Percentiles rank a stretch among this genome's conserved stretches.
Conservation (phyloP, 441 rosid species). For the Kokia cookei region DNA sequence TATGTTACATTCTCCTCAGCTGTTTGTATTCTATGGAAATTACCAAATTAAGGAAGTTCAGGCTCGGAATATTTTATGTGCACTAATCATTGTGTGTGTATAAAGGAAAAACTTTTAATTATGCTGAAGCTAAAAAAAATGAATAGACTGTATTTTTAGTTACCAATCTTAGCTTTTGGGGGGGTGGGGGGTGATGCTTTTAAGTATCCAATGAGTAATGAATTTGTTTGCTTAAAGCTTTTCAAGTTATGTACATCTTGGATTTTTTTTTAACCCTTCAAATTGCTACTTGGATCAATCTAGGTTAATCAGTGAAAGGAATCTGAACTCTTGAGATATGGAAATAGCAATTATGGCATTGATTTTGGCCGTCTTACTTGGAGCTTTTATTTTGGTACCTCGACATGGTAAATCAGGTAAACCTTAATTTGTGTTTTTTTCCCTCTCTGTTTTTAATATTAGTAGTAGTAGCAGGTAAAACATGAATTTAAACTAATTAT, state of each 20-base stretch:
- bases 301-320: constrained; percentile 2
- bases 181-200: not conserved
- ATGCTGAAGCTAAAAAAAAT: too few species aligned
- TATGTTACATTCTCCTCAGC: too few species aligned
- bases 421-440: not conserved
- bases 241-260: not conserved
- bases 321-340: constrained; percentile 29
- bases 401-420: constrained; percentile 38
- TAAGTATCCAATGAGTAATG: not conserved
- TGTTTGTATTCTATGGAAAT: too few species aligned
- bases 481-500: not conserved
- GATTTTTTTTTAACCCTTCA: not conserved
- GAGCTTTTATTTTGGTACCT: constrained; percentile 37
- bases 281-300: not conserved
- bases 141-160: not conserved
- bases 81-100: too few species aligned
- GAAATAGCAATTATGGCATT: constrained; percentile 29
- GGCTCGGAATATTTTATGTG: too few species aligned
- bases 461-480: not conserved
- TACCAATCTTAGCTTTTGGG: not conserved
- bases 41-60: too few species aligned
- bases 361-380: constrained; percentile 38
- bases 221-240: not conserved
- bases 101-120: too few species aligned
- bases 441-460: not conserved